A percentile compares a stretch with the other conserved stretches of the same genome.
Conservation (phyloP, 108 stramenopile genomes). For the Conticribra weissflogii region DNA sequence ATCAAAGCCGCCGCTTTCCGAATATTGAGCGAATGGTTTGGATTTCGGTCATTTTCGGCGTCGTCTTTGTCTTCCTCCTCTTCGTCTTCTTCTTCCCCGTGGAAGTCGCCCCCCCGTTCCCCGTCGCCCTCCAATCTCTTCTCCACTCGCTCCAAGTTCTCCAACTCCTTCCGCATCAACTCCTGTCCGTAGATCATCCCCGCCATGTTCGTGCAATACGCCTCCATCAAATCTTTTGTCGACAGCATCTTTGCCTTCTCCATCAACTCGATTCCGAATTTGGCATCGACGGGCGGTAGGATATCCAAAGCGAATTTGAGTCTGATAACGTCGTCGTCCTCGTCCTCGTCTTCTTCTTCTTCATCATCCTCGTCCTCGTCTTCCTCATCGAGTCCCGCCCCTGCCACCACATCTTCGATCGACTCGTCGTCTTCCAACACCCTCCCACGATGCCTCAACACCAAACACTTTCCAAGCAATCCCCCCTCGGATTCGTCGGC, state of each 20-base stretch:
- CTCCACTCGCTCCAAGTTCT: conserved; percentile 11
- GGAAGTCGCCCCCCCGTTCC: too few species aligned
- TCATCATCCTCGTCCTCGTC: conserved; percentile 69
- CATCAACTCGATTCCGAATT: conserved; percentile 63
- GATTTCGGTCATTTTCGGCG: conserved; percentile 9
- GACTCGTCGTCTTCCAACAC: conserved; percentile 65
- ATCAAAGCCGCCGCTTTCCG: conserved; percentile 49
- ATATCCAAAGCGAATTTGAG: conserved; percentile 62
- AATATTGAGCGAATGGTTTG: conserved; percentile 46
- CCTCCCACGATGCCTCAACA: conserved; percentile 52
- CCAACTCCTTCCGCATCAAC: conserved; percentile 26
- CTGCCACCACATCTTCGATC: conserved; percentile 61
- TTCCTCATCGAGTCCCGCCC: conserved; percentile 59
- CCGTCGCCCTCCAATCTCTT: conserved; percentile 2
- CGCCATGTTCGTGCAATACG: conserved; percentile 74
- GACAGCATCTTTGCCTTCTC: conserved; percentile 50
- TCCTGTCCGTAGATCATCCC: conserved; percentile 42
- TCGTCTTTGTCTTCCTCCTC: conserved; percentile 6
- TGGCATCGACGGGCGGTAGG: conserved; percentile 78
- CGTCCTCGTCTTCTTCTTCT: conserved; percentile 62
- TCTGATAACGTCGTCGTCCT: conserved; percentile 33
- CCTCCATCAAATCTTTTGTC: conserved; percentile 68
- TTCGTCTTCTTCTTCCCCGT: conserved; percentile 8
- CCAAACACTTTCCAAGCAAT: conserved; percentile 7
- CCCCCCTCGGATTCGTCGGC: too few species aligned